A percentile compares a stretch with the other conserved stretches of the same genome.
Evolutionary conservation across 1,139 yeast species (phyloP).

Genomic region (Saccharomyces hybrid): DNA sequence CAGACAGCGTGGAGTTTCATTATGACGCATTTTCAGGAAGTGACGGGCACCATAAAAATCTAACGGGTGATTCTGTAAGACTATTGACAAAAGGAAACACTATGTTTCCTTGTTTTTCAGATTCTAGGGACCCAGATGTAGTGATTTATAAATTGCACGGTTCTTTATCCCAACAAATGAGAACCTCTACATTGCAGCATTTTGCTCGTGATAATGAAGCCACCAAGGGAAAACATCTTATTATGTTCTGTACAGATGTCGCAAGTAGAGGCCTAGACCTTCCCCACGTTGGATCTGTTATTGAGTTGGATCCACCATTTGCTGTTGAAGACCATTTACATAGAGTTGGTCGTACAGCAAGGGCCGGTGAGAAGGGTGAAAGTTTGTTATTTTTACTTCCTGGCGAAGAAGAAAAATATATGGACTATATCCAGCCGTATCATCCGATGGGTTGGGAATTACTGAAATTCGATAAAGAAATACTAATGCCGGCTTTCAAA

Average conservation of each 20-base stretch:
- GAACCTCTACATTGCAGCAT: conserved; percentile 67
- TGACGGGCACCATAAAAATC: conserved; percentile 22
- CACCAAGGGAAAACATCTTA: conserved; percentile 42
- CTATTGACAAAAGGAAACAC: conserved; percentile 25
- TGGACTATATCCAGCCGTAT: conserved; percentile 46
- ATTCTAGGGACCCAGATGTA: conserved; percentile 36
- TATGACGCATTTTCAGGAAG: conserved; percentile 55
- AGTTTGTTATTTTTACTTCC: conserved; percentile 75
- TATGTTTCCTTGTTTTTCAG: conserved; percentile 26
- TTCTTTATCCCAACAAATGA: conserved; percentile 70
- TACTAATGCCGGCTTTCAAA: conserved; percentile 55
- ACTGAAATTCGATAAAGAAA: conserved; percentile 45
- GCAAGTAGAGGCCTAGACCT: conserved; percentile 68
- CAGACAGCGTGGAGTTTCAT: conserved; percentile 93
- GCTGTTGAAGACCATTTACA: conserved; percentile 65
- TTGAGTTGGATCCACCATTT: conserved; percentile 66
- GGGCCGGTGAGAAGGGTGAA: conserved; percentile 60
- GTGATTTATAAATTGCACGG: conserved; percentile 82
- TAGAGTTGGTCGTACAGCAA: conserved; percentile 67
- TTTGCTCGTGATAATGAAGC: conserved; percentile 41
- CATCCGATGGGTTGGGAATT: conserved; percentile 61
- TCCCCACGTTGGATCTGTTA: conserved; percentile 56
- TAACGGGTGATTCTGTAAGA: conserved; percentile 42
- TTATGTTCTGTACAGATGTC: conserved; percentile 77
- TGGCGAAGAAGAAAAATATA: conserved; percentile 78